Conservation (phyloP, 306 rosid genomes). For the Abrus precatorius region DNA sequence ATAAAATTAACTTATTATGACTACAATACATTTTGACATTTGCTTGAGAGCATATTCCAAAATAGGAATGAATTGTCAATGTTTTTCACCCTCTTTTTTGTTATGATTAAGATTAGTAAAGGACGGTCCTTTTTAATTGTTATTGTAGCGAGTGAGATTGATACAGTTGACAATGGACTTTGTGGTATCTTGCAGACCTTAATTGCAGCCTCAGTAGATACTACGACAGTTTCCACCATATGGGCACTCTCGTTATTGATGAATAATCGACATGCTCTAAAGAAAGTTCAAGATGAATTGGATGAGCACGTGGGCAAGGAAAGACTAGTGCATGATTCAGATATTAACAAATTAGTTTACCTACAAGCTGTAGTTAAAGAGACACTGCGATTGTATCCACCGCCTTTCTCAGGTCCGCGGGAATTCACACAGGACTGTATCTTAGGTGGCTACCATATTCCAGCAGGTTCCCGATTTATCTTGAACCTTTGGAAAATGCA, state of each 20-base stretch:
- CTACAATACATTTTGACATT: no score
- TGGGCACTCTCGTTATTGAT: constrained; percentile 42
- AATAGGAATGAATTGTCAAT: no score
- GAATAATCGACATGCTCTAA: constrained; percentile 31
- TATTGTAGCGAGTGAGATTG: no score
- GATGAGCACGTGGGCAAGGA: constrained; percentile 58
- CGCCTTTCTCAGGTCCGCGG: constrained; percentile 54
- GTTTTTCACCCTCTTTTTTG: no score
- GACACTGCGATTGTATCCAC: constrained; percentile 58
- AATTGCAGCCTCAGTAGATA: constrained; percentile 59
- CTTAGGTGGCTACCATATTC: constrained; percentile 38
- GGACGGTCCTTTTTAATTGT: no score
- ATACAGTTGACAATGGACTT: no score
- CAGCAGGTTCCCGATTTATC: constrained; percentile 58
- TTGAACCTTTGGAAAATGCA: constrained; percentile 50
- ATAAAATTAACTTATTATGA: no score
- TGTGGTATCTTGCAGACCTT: constrained; percentile 43
- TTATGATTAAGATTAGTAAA: no score
- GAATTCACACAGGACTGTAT: constrained; percentile 49
- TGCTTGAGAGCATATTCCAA: no score
- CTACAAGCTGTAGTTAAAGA: constrained; percentile 47
- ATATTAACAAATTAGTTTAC: constrained; percentile 56
- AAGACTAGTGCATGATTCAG: constrained; percentile 60
- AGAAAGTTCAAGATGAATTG: constrained; percentile 13
- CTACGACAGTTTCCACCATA: constrained; percentile 54